Conservation (phyloP, 2,329 filamentous ascomycete genomes). For the Lecanicillium sp. region DNA sequence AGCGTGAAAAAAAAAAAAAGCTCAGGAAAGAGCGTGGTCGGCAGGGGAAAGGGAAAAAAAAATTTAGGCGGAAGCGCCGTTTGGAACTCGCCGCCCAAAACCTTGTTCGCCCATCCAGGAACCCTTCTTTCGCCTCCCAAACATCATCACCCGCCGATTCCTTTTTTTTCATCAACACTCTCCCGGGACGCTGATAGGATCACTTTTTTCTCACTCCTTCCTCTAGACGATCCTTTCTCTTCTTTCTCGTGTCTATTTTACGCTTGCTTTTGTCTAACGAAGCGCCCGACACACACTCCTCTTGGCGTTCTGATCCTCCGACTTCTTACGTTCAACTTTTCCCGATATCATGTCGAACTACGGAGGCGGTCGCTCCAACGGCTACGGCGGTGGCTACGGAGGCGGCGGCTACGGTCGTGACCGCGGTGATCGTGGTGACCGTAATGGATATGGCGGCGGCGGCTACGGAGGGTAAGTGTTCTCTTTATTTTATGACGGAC, state of each 20-base stretch:
- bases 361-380: conserved; percentile 24
- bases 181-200: neutral
- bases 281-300: conserved; percentile 4
- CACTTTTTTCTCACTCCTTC: neutral
- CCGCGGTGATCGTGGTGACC: conserved; percentile 26
- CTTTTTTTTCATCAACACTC: neutral
- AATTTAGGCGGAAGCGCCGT: conserved; percentile 12
- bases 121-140: conserved; percentile 6
- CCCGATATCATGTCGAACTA: conserved; percentile 37
- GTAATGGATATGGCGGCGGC: conserved; percentile 28
- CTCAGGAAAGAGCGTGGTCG: too few relatives aligned
- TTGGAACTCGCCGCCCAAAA: conserved; percentile 10
- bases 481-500: conserved; percentile 6
- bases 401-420: conserved; percentile 33
- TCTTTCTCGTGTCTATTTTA: conserved; percentile 1
- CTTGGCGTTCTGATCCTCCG: conserved; percentile 6
- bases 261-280: neutral
- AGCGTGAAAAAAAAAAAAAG: too few relatives aligned
- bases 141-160: conserved; percentile 5
- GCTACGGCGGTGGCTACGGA: conserved; percentile 20
- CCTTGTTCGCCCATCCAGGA: conserved; percentile 9
- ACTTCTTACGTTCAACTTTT: conserved; percentile 1
- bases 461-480: conserved; percentile 29
- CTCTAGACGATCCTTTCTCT: conserved; percentile 3
- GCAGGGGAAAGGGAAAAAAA: conserved; percentile 8